A percentile compares a stretch with the other conserved stretches of the same genome.
Evolutionary conservation across 495 filamentous ascomycete genomes (phyloP).

Genomic region (Podospora anserina): DNA sequence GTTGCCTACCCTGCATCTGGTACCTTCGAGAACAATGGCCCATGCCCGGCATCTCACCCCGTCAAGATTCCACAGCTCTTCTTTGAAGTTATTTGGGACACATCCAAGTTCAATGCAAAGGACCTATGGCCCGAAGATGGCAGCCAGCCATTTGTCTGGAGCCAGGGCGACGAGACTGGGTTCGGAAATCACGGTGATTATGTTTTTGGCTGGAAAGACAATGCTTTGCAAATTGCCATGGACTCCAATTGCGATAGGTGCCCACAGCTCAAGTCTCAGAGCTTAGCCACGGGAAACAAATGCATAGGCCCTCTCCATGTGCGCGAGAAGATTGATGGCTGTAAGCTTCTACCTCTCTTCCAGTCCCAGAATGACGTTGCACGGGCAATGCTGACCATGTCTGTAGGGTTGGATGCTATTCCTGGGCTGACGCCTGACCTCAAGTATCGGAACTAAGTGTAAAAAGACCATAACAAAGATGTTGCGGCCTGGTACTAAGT

Average conservation of each 20-base stretch:
- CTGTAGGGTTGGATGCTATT: conserved; percentile 7
- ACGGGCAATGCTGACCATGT: background rate
- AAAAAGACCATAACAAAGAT: background rate
- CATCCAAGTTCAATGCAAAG: conserved; percentile 36
- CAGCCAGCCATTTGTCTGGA: conserved; percentile 49
- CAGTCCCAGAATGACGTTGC: background rate
- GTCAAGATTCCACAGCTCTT: conserved; percentile 40
- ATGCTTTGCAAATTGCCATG: conserved; percentile 40
- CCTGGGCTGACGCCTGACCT: background rate
- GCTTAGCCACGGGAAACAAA: conserved; percentile 34
- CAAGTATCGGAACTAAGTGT: background rate
- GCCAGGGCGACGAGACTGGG: conserved; percentile 38
- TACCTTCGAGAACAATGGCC: conserved; percentile 30
- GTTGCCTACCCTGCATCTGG: conserved; percentile 37
- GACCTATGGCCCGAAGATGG: conserved; percentile 42
- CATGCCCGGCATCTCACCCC: conserved; percentile 35
- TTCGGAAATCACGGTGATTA: conserved; percentile 45
- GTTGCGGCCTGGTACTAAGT: background rate
- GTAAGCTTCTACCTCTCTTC: conserved; percentile 28
- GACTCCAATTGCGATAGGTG: conserved; percentile 39
- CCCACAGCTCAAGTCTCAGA: conserved; percentile 37
- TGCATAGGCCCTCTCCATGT: conserved; percentile 31
- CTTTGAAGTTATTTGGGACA: conserved; percentile 44
- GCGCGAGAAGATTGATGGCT: conserved; percentile 38
- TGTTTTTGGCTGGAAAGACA: conserved; percentile 41